Evolutionary conservation across 2,329 filamentous ascomycete genomes (phyloP), one percentile per base, ranked within the genome.

Genomic region (Geosmithia putterillii): DNA sequence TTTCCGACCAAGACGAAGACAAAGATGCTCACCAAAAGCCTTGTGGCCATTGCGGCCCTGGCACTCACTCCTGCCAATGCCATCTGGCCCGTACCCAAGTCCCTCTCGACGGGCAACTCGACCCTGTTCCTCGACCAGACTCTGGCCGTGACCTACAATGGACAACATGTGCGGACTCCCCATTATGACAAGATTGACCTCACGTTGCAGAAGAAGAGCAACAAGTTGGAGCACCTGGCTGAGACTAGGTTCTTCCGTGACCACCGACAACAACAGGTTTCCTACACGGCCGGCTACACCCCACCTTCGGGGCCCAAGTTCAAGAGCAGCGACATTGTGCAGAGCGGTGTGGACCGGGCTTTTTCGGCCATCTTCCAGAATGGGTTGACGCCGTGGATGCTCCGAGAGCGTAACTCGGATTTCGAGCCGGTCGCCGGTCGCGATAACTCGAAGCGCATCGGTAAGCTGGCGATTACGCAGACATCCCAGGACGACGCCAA

Each of bases 381-480:
- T 46, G 78, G 75, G 51, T 79, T 89, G 48, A 73, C 86, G 15
- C 86, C 86, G 0, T 92, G 85, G 85, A 87, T 81, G 63, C 74
- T 92, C 44, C 73, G 83, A 48, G 70, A 74, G 20, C 74, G 81
- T 28, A 70, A 79, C 51, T 70, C 73, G 44, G 54, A 74, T 36
- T 83, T 77, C 49, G 83, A 90, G 59, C 85, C 86, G 1, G 57
- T 65, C 7, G 53, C 57, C 19, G 28, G 28, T 12, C 52, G 60
- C 25, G 51, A 47, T 21, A 51, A 52, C 42, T 66, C 71, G 51
- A 68, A 57, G 3, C 72, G 64, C 50, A 67, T 92, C 52, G 70
- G 62, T 38, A 67, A 64, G n/a, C 67, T 92, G 39, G 58, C 65
- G 17, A 77, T 92, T 49, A 66, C 66, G 14, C 78, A 87, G 56